phyloP scores from a whole-genome alignment of 2,329 filamentous ascomycete species.

The Hysterium pulicare region DNA sequence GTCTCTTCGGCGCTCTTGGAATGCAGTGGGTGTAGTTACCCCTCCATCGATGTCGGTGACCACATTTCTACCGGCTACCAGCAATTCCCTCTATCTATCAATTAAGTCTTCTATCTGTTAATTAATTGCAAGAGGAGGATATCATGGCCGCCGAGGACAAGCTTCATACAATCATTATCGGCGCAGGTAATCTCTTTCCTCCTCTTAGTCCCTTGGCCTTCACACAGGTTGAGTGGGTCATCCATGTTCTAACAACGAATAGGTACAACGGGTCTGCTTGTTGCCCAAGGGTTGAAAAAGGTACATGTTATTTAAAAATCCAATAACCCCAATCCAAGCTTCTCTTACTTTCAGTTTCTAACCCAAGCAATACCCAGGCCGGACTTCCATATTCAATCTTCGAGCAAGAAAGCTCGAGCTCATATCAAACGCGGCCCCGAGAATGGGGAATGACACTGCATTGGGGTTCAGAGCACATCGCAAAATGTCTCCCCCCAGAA shows the following conservation, averaged over 20 bases:
- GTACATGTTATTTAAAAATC: neutral
- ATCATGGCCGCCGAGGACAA: conserved; percentile 3
- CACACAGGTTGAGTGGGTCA: neutral
- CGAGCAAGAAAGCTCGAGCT: conserved; percentile 2
- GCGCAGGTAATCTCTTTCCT: neutral
- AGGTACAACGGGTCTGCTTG: conserved; percentile 3
- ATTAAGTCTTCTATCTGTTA: too few species aligned
- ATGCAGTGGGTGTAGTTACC: too few species aligned
- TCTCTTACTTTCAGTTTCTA: neutral
- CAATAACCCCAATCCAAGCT: neutral
- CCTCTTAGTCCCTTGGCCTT: neutral
- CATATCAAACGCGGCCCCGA: conserved; percentile 18
- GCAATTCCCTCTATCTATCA: too few species aligned
- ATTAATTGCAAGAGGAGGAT: too few species aligned
- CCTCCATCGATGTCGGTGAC: neutral
- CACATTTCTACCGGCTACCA: neutral
- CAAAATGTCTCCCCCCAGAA: conserved; percentile 14
- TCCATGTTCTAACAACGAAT: neutral
- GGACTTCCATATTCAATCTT: conserved; percentile 1
- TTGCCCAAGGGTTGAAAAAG: conserved; percentile 3
- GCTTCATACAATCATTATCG: conserved; percentile 3
- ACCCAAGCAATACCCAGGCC: neutral
- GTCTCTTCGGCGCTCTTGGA: too few species aligned
- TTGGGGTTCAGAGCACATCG: conserved; percentile 18
- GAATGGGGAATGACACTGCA: conserved; percentile 28